phyloP scores from a whole-genome alignment of 73 alveolate genomes.

The Tetrahymena elliotti region DNA sequence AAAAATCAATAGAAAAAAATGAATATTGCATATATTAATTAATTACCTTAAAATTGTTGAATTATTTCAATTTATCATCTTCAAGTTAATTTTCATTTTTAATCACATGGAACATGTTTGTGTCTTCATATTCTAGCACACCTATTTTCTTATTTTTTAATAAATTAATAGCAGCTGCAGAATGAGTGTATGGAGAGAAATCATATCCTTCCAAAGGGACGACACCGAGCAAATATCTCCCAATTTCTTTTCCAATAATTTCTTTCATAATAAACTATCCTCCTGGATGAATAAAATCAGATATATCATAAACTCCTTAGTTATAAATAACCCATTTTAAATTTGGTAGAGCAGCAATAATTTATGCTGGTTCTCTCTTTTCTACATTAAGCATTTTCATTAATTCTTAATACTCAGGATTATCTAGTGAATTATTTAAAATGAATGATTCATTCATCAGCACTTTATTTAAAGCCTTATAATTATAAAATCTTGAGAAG shows the following conservation, averaged over 20 bases:
- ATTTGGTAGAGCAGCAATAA: constrained; percentile 1
- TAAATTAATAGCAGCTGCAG: background rate
- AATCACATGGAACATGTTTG: background rate
- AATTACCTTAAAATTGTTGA: background rate
- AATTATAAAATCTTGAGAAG: background rate
- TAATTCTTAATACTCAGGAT: background rate
- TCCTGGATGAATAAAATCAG: constrained; percentile 36
- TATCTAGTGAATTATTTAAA: background rate
- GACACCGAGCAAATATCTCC: constrained; percentile 30
- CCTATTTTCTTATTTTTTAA: constrained; percentile 6
- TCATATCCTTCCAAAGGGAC: constrained; percentile 5
- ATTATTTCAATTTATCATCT: background rate
- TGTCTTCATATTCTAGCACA: background rate
- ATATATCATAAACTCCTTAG: constrained; percentile 22
- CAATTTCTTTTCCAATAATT: constrained; percentile 19
- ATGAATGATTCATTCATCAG: background rate
- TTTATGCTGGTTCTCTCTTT: background rate
- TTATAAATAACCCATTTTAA: constrained; percentile 26
- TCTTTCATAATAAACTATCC: constrained; percentile 17
- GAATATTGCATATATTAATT: too few relatives aligned
- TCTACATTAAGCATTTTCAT: background rate
- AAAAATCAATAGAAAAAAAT: background rate
- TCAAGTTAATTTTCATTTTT: background rate
- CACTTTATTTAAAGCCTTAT: background rate
- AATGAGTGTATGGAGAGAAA: constrained; percentile 9